Conservation (phyloP, 1,139 yeast genomes). For the Yamadazyma spencermartinsiae region DNA sequence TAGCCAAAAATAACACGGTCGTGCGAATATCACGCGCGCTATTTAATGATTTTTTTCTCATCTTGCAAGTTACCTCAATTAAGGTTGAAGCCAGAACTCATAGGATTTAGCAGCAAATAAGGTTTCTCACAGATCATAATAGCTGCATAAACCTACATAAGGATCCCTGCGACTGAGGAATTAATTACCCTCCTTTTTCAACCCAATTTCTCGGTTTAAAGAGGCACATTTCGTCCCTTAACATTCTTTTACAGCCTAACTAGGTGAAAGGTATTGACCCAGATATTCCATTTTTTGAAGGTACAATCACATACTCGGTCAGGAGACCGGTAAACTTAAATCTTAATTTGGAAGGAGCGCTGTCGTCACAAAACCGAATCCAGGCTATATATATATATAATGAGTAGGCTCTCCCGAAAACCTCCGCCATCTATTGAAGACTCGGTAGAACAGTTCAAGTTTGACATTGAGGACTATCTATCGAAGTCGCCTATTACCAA, state of each 20-base stretch:
- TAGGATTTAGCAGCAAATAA: not conserved
- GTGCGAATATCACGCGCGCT: not conserved
- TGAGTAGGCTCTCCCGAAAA: constrained; percentile 11
- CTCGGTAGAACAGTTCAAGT: constrained; percentile 8
- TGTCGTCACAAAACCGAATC: no score
- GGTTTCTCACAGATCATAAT: not conserved
- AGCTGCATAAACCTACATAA: constrained; percentile 1
- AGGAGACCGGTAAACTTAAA: no score
- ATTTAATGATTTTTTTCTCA: no score
- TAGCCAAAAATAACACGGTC: no score
- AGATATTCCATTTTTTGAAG: no score
- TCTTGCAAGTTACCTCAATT: no score
- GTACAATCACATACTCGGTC: no score
- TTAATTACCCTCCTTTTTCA: no score
- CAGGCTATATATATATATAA: no score
- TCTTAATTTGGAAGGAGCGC: no score
- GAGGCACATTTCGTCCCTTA: not conserved
- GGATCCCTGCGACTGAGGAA: not conserved
- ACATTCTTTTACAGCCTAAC: no score
- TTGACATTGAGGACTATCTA: constrained; percentile 24
- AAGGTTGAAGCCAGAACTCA: not conserved
- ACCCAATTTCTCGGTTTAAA: not conserved
- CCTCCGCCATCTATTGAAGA: constrained; percentile 14
- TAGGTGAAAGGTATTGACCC: no score
- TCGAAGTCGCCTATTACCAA: constrained; percentile 24